phyloP scores from a whole-genome alignment of 1,139 yeast genomes.

The Wickerhamiella pararugosa region DNA sequence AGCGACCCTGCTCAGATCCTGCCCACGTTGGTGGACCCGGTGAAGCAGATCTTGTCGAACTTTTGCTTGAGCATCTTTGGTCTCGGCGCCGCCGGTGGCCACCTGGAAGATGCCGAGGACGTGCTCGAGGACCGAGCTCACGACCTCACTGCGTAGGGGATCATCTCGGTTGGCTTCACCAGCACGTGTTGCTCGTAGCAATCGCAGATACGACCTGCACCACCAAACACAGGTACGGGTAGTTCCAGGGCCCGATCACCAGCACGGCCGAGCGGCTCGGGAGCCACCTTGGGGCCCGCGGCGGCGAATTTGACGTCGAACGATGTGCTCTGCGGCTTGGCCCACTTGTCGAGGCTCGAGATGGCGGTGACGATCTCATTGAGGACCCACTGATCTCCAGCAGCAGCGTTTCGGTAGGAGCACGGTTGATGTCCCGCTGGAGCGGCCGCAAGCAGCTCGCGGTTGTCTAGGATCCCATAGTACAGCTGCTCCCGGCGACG shows the following conservation, averaged over 20 bases:
- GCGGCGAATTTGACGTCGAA: slow-evolving; percentile 34
- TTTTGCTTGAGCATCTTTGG: slow-evolving; percentile 50
- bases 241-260: slow-evolving; percentile 75
- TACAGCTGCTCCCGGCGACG: slow-evolving; percentile 68
- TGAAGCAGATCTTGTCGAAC: slow-evolving; percentile 73
- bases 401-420: slow-evolving; percentile 43
- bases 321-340: slow-evolving; percentile 34
- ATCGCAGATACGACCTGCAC: slow-evolving; percentile 66
- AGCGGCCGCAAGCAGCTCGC: slow-evolving; percentile 38
- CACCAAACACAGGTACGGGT: slow-evolving; percentile 53
- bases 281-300: slow-evolving; percentile 39
- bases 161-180: slow-evolving; percentile 64
- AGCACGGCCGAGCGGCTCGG: slow-evolving; percentile 68
- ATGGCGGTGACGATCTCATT: slow-evolving; percentile 49
- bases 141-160: slow-evolving; percentile 47
- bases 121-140: slow-evolving; percentile 40
- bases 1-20: slow-evolving; percentile 63
- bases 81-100: slow-evolving; percentile 59
- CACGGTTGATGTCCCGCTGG: slow-evolving; percentile 48
- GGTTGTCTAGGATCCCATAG: slow-evolving; percentile 48
- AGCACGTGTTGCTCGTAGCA: slow-evolving; percentile 81
- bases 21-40: slow-evolving; percentile 72
- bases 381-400: slow-evolving; percentile 41
- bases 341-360: slow-evolving; percentile 46
- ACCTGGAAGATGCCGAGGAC: slow-evolving; percentile 44